phyloP scores from a whole-genome alignment of 2,329 filamentous ascomycete genomes.

The Microcera coccophila region DNA sequence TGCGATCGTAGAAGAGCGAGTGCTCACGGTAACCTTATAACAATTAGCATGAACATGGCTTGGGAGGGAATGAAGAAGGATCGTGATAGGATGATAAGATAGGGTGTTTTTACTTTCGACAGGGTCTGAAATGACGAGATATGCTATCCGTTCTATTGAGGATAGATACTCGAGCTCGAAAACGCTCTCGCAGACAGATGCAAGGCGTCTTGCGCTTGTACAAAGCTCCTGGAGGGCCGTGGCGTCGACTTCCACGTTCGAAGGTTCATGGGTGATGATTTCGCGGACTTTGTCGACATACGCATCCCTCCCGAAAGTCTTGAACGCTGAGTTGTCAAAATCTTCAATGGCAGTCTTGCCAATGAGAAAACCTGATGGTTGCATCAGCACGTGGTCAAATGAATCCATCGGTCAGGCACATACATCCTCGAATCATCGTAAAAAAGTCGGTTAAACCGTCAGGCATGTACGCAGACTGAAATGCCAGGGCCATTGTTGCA shows the following conservation, averaged over 20 bases:
- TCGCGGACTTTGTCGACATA: conserved; percentile 28
- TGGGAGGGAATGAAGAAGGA: neutral
- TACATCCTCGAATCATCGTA: conserved; percentile 37
- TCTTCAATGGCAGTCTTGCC: conserved; percentile 16
- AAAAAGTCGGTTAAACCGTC: conserved; percentile 40
- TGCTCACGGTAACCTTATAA: conserved; percentile 23
- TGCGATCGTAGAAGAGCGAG: conserved; percentile 26
- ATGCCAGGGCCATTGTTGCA: conserved; percentile 34
- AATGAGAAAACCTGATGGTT: conserved; percentile 25
- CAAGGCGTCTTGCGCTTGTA: conserved; percentile 26
- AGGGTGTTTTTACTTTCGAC: conserved; percentile 25
- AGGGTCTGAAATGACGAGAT: conserved; percentile 21
- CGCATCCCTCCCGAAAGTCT: conserved; percentile 21
- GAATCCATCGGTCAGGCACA: conserved; percentile 11
- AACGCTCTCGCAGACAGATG: conserved; percentile 29
- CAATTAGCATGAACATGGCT: conserved; percentile 4
- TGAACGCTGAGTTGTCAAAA: conserved; percentile 23
- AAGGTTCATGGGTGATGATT: conserved; percentile 12
- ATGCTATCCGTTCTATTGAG: conserved; percentile 29
- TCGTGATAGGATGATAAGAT: too few species aligned
- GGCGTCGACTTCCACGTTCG: conserved; percentile 13
- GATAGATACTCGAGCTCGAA: conserved; percentile 31
- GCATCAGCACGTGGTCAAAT: neutral
- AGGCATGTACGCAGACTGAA: conserved; percentile 37
- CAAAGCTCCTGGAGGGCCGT: conserved; percentile 26